Evolutionary conservation across 2,329 filamentous ascomycete species (phyloP).

Genomic region (Botrytis sinoallii): DNA sequence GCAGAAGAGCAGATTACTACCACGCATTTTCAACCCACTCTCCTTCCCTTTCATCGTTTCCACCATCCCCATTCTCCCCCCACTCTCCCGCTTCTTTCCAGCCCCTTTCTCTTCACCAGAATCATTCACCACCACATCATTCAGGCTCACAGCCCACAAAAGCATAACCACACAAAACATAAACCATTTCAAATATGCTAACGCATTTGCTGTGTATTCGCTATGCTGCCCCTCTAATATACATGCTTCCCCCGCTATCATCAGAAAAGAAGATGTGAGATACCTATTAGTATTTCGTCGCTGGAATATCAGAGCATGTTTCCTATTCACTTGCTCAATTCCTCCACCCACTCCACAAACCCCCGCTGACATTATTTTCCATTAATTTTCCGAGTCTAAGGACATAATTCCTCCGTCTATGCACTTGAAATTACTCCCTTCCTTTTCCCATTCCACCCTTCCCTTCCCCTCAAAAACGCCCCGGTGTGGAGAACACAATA

Average conservation of each 20-base stretch:
- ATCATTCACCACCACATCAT: background rate
- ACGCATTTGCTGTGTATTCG: background rate
- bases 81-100: background rate
- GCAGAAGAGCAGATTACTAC: background rate
- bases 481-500: background rate
- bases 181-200: background rate
- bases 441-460: background rate
- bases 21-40: background rate
- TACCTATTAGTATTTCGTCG: background rate
- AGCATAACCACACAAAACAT: background rate
- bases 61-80: background rate
- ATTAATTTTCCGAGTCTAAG: background rate
- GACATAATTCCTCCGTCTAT: background rate
- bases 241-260: background rate
- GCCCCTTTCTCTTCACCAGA: background rate
- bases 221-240: background rate
- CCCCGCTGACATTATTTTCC: background rate
- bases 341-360: background rate
- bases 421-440: background rate
- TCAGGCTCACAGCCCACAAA: background rate
- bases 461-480: conserved; percentile 2
- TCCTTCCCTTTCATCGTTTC: background rate
- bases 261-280: background rate
- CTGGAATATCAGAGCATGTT: background rate
- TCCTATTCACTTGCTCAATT: background rate